Conservation (phyloP, 495 filamentous ascomycete genomes). For the Umbilicaria muhlenbergii region DNA sequence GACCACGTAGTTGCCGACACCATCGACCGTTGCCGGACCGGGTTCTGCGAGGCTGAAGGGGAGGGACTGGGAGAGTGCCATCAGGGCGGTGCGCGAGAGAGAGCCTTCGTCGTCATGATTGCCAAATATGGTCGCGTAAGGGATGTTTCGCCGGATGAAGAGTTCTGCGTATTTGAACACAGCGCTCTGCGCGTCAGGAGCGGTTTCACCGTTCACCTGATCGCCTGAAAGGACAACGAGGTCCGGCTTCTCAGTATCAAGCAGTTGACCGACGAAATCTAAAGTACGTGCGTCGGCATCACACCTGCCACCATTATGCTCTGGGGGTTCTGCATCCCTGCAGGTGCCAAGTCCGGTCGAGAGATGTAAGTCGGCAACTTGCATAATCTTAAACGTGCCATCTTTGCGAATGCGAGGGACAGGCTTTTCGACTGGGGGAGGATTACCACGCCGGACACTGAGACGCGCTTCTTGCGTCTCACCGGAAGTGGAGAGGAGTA, state of each 20-base stretch:
- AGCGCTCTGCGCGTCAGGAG: slow-evolving; percentile 80
- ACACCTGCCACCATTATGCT: slow-evolving; percentile 57
- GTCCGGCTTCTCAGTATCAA: slow-evolving; percentile 87
- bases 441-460: slow-evolving; percentile 57
- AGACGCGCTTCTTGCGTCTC: slow-evolving; percentile 53
- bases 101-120: slow-evolving; percentile 95
- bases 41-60: slow-evolving; percentile 77
- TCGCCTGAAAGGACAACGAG: slow-evolving; percentile 83
- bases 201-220: slow-evolving; percentile 87
- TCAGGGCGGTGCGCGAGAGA: slow-evolving; percentile 56
- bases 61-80: slow-evolving; percentile 70
- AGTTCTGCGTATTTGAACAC: slow-evolving; percentile 87
- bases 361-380: slow-evolving; percentile 80
- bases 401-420: slow-evolving; percentile 64
- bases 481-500: slow-evolving; percentile 44
- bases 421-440: slow-evolving; percentile 41
- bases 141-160: slow-evolving; percentile 73
- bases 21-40: slow-evolving; percentile 70
- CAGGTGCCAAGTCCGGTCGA: slow-evolving; percentile 77
- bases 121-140: slow-evolving; percentile 88
- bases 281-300: slow-evolving; percentile 85
- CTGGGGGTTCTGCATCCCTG: slow-evolving; percentile 63
- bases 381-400: slow-evolving; percentile 95
- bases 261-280: slow-evolving; percentile 65
- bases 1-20: slow-evolving; percentile 87